Evolutionary conservation across 2,329 filamentous ascomycete species (phyloP).

Genomic region (Huntiella abstrusa): DNA sequence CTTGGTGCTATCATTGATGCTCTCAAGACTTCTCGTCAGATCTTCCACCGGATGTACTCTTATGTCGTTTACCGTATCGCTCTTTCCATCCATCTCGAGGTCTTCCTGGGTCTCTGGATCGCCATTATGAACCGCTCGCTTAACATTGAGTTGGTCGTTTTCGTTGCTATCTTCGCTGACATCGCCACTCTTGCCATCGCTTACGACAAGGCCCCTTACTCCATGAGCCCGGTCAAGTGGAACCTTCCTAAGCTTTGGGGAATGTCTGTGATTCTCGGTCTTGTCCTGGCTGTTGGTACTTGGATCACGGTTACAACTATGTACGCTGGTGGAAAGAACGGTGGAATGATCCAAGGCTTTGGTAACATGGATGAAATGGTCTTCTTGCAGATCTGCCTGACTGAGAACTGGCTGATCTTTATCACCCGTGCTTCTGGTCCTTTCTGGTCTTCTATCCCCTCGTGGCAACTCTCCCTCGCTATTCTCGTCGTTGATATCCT

Average conservation of each 20-base stretch:
- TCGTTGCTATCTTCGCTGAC: conserved; percentile 89
- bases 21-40: conserved; percentile 80
- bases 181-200: conserved; percentile 82
- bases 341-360: conserved; percentile 79
- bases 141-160: conserved; percentile 75
- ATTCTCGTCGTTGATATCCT: conserved; percentile 68
- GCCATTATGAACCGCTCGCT: conserved; percentile 69
- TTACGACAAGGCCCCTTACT: conserved; percentile 83
- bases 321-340: conserved; percentile 42
- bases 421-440: no score
- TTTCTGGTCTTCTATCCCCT: conserved; percentile 42
- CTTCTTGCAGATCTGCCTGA: conserved; percentile 78
- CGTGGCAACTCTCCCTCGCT: conserved; percentile 63
- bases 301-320: conserved; percentile 85
- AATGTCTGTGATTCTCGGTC: conserved; percentile 68
- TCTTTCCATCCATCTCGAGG: conserved; percentile 74
- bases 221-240: conserved; percentile 78
- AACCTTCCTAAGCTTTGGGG: conserved; percentile 83
- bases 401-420: conserved; percentile 83
- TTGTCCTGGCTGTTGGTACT: conserved; percentile 64
- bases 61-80: conserved; percentile 94
- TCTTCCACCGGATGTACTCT: conserved; percentile 93
- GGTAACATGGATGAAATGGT: conserved; percentile 65
- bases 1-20: conserved; percentile 85
- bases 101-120: conserved; percentile 84